Base-by-base conservation (phyloP, 108 stramenopile genomes). In the Pelagomonas calceolata region DNA sequence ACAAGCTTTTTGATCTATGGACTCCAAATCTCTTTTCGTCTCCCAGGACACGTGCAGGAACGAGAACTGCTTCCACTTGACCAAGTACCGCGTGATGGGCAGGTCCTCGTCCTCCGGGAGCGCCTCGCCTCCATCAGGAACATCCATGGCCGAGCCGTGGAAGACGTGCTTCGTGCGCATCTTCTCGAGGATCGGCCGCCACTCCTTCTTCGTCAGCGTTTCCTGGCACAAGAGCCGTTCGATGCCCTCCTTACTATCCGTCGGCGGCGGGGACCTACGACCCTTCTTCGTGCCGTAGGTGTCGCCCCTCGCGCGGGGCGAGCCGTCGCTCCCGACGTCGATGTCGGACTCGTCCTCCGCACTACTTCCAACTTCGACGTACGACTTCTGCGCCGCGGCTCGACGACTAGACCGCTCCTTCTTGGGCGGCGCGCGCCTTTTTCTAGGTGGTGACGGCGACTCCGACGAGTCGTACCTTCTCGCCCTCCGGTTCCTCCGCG, bases 91-190 rank as follows among this genome's bases (percentile, higher is more conserved):
- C 73, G 86, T 88, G 39, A 74, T 74, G 68, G 78, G 68, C 9
- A 90, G 82, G 33, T 68, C 35, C 29, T 68, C 70, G 33, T 84
- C 84, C 70, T 74, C 82, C 0, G 63, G 67, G 29, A 16, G 51
- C 21, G 7, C 21, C 51, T 60, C 51, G 17, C 63, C 26, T 16
- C 67, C 69, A 10, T 77, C 82, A 66, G 89, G 90, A 45, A 84
- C 77, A 88, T 89, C 92, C 17, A 88, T 79, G n/a, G n/a, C n/a
- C 68, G 80, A 82, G 39, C 93, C 93, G 73, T 85, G 76, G 43
- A 86, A 85, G 70, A 94, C 85, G 73, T 92, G 89, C 29, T 85
- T 81, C 21, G 93, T 89, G 78, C 90, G 90, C 76, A 91, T 91
- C 0, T 35, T 68, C 0, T 63, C 51, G 65, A 86, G 85, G 30